phyloP scores from a whole-genome alignment of 257 asterid genomes.

The Verbascum thapsus region DNA sequence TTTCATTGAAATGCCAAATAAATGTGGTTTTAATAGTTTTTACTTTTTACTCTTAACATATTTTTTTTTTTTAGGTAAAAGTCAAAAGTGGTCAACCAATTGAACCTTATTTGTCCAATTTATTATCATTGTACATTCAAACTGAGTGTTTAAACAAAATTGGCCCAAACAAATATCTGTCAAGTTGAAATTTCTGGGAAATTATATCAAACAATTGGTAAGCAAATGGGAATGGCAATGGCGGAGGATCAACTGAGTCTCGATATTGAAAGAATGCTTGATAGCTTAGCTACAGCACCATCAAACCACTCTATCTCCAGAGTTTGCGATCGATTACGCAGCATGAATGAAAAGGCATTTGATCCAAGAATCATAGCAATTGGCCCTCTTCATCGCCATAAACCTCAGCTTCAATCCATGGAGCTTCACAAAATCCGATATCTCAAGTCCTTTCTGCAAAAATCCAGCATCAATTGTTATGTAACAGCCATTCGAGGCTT shows the following conservation, averaged over 20 bases:
- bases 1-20: too few relatives aligned
- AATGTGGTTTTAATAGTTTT: too few relatives aligned
- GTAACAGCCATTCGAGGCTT: background rate
- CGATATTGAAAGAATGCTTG: background rate
- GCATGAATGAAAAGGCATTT: conserved; percentile 3
- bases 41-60: too few relatives aligned
- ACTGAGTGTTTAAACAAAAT: too few relatives aligned
- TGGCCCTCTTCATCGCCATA: conserved; percentile 28
- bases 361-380: conserved; percentile 25
- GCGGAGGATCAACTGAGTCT: background rate
- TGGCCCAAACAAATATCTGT: too few relatives aligned
- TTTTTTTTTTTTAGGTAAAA: too few relatives aligned
- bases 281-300: background rate
- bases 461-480: background rate
- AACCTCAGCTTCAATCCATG: conserved; percentile 9
- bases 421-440: conserved; percentile 7
- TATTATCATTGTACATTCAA: too few relatives aligned
- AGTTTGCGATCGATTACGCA: conserved; percentile 16
- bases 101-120: too few relatives aligned
- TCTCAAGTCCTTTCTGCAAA: background rate
- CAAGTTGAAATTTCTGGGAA: too few relatives aligned
- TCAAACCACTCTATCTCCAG: conserved; percentile 23
- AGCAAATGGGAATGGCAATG: too few relatives aligned
- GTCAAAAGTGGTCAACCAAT: too few relatives aligned
- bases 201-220: too few relatives aligned